phyloP scores from a whole-genome alignment of 2,329 filamentous ascomycete genomes.

The Pseudomassariella vexata region DNA sequence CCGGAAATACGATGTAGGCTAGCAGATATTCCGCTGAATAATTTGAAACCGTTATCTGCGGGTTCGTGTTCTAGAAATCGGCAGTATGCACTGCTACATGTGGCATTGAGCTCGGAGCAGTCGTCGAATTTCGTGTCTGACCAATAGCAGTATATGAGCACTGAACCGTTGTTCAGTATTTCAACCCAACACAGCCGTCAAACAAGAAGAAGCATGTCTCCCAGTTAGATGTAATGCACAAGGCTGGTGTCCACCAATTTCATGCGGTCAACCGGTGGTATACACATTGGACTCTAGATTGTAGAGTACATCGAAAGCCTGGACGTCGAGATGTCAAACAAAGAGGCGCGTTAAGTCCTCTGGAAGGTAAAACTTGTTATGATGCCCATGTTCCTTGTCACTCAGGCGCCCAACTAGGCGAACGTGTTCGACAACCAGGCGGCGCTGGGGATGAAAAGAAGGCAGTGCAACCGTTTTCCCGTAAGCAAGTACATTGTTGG shows the following conservation, averaged over 20 bases:
- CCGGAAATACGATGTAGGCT: too few species aligned
- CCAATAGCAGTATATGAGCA: too few species aligned
- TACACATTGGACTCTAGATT: neutral
- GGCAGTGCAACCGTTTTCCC: constrained; percentile 29
- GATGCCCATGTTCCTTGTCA: constrained; percentile 24
- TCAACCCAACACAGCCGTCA: neutral
- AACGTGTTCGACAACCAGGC: constrained; percentile 29
- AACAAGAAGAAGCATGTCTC: constrained; percentile 1
- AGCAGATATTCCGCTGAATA: too few species aligned
- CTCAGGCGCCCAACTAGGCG: constrained; percentile 25
- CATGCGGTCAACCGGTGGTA: neutral
- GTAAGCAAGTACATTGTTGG: constrained; percentile 24
- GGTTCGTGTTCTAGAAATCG: too few species aligned
- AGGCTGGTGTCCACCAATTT: too few species aligned
- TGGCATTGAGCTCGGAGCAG: too few species aligned
- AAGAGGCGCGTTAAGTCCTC: constrained; percentile 14
- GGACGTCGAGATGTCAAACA: constrained; percentile 12
- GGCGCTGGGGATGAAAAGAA: constrained; percentile 24
- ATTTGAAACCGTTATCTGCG: too few species aligned
- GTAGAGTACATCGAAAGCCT: constrained; percentile 13
- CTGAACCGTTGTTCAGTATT: too few species aligned
- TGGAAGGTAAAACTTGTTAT: constrained; percentile 25
- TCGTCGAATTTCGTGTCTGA: too few species aligned
- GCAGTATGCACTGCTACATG: too few species aligned
- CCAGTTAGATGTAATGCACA: neutral